Percentiles rank a stretch among this genome's conserved stretches.
Evolutionary conservation across 331 rosid species (phyloP).

Genomic region (Quercus phellos): DNA sequence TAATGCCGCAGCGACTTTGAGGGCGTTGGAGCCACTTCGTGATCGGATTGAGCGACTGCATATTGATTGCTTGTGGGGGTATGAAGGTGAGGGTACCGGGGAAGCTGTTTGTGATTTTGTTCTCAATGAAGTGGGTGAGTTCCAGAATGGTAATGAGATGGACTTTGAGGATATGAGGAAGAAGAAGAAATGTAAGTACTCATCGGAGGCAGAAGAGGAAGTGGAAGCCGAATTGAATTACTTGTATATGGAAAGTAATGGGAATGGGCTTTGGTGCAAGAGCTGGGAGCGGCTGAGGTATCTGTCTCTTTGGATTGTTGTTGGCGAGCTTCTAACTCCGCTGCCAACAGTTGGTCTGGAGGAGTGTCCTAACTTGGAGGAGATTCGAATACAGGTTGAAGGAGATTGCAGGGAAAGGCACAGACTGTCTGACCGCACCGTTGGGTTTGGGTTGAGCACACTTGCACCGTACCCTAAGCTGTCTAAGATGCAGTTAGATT

Average conservation of each 20-base stretch:
- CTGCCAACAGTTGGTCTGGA: constrained; percentile 65
- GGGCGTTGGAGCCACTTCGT: constrained; percentile 68
- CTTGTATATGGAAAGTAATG: constrained; percentile 25
- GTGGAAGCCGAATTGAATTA: constrained; percentile 4
- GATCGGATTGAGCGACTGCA: constrained; percentile 71
- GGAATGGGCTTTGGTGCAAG: constrained; percentile 33
- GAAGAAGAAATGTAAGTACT: constrained; percentile 59
- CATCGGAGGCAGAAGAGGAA: constrained; percentile 19
- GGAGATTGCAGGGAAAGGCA: constrained; percentile 73
- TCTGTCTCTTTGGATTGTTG: constrained; percentile 82
- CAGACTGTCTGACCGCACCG: constrained; percentile 37
- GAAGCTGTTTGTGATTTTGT: constrained; percentile 26
- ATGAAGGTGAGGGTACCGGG: constrained; percentile 26
- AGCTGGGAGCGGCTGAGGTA: constrained; percentile 60
- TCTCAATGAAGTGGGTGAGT: constrained; percentile 30
- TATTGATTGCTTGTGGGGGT: constrained; percentile 78
- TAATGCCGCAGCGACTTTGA: constrained; percentile 42
- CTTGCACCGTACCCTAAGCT: constrained; percentile 55
- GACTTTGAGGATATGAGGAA: constrained; percentile 40
- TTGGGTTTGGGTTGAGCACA: constrained; percentile 80
- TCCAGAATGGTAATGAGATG: constrained; percentile 3
- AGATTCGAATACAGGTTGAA: constrained; percentile 62
- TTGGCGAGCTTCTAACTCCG: constrained; percentile 67
- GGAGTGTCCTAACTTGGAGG: constrained; percentile 71
- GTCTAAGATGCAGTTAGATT: constrained; percentile 75